phyloP scores from a whole-genome alignment of 2,329 filamentous ascomycete genomes.

The Conoideocrella luteorostrata region DNA sequence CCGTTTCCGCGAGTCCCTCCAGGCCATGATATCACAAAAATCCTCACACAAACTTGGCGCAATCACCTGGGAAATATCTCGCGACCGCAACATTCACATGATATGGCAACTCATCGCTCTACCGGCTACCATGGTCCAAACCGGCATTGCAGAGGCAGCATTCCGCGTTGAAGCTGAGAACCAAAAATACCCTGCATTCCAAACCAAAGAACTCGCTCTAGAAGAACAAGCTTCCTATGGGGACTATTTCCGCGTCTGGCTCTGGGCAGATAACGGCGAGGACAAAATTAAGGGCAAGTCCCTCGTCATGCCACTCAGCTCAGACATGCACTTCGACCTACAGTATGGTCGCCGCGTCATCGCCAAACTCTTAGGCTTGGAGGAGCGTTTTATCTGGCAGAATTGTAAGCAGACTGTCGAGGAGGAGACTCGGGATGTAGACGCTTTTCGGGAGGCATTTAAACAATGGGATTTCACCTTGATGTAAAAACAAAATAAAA shows the following conservation, averaged over 20 bases:
- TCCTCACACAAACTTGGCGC: constrained; percentile 61
- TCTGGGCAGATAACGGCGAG: constrained; percentile 59
- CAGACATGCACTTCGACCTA: constrained; percentile 73
- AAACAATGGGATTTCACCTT: constrained; percentile 79
- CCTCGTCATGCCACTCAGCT: constrained; percentile 66
- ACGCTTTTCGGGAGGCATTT: constrained; percentile 74
- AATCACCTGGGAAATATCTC: constrained; percentile 90
- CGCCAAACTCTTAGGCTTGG: constrained; percentile 77
- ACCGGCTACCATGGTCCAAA: constrained; percentile 57
- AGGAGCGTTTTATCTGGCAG: constrained; percentile 76
- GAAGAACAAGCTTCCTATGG: constrained; percentile 40
- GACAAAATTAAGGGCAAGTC: constrained; percentile 52
- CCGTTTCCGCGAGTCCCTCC: constrained; percentile 68
- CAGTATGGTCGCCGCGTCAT: constrained; percentile 86
- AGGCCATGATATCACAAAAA: constrained; percentile 64
- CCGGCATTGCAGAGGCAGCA: constrained; percentile 75
- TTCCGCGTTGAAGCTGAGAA: constrained; percentile 89
- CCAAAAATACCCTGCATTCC: constrained; percentile 45
- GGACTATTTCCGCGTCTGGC: constrained; percentile 78
- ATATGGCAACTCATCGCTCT: constrained; percentile 93
- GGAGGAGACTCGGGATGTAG: constrained; percentile 74
- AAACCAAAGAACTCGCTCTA: constrained; percentile 41
- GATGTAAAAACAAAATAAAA: constrained; percentile 13
- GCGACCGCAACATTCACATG: constrained; percentile 71
- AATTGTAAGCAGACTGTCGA: constrained; percentile 70